Conservation (phyloP, 306 rosid species). For the Mimosa pudica region DNA sequence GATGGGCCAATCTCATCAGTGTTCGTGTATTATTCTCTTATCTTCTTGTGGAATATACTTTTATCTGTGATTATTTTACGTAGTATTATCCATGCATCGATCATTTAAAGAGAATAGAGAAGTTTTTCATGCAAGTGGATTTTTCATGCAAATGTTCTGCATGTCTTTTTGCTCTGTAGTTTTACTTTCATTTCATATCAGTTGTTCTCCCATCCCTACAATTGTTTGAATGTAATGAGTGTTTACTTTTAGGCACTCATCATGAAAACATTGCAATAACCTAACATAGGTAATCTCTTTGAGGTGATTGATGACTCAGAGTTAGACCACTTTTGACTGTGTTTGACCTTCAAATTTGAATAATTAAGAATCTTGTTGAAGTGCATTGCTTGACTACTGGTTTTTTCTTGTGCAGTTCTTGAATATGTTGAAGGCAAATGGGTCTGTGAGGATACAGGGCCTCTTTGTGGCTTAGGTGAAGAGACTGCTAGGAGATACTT, state of each 20-base stretch:
- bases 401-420: conserved; percentile 62
- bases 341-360: conserved; percentile 23
- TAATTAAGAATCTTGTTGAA: conserved; percentile 3
- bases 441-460: conserved; percentile 89
- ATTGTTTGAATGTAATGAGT: neutral
- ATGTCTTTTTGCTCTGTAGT: conserved; percentile 11
- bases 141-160: neutral
- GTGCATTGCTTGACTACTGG: conserved; percentile 28
- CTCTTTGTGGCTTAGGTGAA: conserved; percentile 67
- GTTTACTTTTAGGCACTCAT: conserved; percentile 67
- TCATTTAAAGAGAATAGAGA: neutral
- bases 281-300: conserved; percentile 92
- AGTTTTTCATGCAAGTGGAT: neutral
- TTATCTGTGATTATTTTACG: conserved; percentile 20
- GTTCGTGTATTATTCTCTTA: neutral
- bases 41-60: conserved; percentile 6
- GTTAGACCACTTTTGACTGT: conserved; percentile 47
- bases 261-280: conserved; percentile 94
- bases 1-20: too few relatives aligned
- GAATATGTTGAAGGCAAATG: conserved; percentile 97
- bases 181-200: conserved; percentile 16
- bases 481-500: conserved; percentile 79
- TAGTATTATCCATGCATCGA: conserved; percentile 5
- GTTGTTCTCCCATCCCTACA: conserved; percentile 14
- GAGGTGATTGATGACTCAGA: conserved; percentile 97